Base-by-base conservation (phyloP, 306 rosid genomes). In the Dryas octopetala region DNA sequence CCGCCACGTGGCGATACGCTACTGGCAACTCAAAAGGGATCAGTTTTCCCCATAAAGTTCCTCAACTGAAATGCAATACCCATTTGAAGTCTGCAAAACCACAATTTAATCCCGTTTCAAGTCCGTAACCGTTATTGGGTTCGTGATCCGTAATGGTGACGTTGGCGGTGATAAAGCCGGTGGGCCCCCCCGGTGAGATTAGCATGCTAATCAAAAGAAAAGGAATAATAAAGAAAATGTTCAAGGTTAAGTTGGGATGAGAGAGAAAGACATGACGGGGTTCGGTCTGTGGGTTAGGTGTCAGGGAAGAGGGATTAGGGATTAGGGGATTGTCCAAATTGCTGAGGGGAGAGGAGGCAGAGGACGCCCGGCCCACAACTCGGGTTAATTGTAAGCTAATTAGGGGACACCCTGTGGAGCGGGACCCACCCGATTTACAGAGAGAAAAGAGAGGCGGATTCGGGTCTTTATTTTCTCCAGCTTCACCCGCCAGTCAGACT, bases 331-430 rank as follows among this genome's bases (percentile, higher is more conserved):
- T 55, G 77, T 63, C 59, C 71, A 70, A 74, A 73, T 38, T 84
- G 93, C 87, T 26, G 23, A 75, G 84, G 59, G 65, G 76, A 45
- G 77, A 79, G 89, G 88, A 80, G 49, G 82, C 93, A 88, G 75
- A 61, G 38, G 13, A 10, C 44, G 11, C 32, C 17, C 48, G 90
- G 7, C 84, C 88, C 84, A 82, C 92, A 46, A 12, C 64, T 19
- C 54, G 19, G 40, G 76, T 77, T 77, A 54, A 26, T 48, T 88
- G 90, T 77, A 73, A 77, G 68, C 74, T 73, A 53, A 67, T 48
- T 58, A 45, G 64, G 83, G 48, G 79, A 84, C 88, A 82, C 74
- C 43, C 26, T 40, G 9, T 75, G 12, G 73, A 76, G 3, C 80
- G 12, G 75, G 88, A 2, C 88, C 91, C 89, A 71, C 73, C 45